Base-by-base conservation (phyloP, 1,139 yeast species). In the Hemisphaericaspora xylofermentans region DNA sequence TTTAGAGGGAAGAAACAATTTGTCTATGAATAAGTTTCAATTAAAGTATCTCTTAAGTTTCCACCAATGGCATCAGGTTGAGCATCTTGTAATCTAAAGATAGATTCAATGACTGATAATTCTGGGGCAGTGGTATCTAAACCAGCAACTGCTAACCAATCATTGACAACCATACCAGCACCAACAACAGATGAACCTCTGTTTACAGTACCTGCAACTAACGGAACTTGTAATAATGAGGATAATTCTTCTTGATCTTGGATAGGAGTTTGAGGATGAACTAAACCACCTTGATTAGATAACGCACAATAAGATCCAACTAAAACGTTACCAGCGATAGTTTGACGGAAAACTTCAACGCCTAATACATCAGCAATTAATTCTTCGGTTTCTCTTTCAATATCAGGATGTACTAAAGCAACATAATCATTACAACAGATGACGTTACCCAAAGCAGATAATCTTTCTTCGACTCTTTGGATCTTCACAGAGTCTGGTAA, bases 401-500 rank as follows among this genome's bases (percentile, higher is more conserved):
- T 88, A 71, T 94, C 99, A 40, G 99, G 99, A 66, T 94, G 99
- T 40, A 94, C 98, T 50, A 94, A 76, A 3, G 99, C 99, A 55
- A 94, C 98, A 64, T 94, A 94, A 67, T 94, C 99, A 68, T 94
- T 94, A 71, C 98, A 93, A 68, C 98, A 93, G 59, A 94, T 89
- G 49, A 94, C 98, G 57, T 94, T 94, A 54, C 99, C 99, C 51
- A 94, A 73, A 9, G 99, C 98, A 36, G 96, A 86, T 51, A 94
- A 75, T 61, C 98, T 82, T 71, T 94, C 99, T 70, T 94, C 98
- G 35, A 94, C 96, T 66, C 99, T 82, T 72, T 94, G 98, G 56
- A 94, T 88, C 68, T 87, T 89, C 51, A 94, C 97, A 39, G 84
- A 68, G 57, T 94, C 98, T n/a, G 99, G 99, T 55, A 94, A 78